Base-by-base conservation (phyloP, 2,329 filamentous ascomycete species). In the Xylariaceae sp. region DNA sequence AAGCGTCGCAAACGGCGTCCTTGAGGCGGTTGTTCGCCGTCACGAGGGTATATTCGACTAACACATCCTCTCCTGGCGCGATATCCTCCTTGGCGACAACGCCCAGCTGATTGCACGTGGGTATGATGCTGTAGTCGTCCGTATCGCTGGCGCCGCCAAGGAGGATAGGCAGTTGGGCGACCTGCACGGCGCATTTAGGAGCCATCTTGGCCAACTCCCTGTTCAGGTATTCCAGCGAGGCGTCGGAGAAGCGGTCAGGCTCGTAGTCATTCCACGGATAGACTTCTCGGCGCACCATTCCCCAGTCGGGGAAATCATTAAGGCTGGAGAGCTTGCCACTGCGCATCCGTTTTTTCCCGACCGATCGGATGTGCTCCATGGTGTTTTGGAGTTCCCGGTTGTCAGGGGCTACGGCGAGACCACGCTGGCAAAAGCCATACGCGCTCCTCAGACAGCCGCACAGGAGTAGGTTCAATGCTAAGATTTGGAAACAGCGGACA, bases 21-120 rank as follows among this genome's bases (percentile, higher is more conserved):
- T 95, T 90, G 9, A 94, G 80, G 32, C 90, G 85, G 68, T 94
- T 94, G 63, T 92, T 94, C 45, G 89, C 91, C 1, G 91, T 96
- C 41, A 99, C 75, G 6, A 96, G 80, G 6, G 91, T 94, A 57
- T 87, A 88, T 67, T 99, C 94, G 47, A 82, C 76, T 32, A 99
- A 79, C 1, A 96, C 84, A 4, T 80, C 76, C 68, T 95, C 88
- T 7, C 88, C 88, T 0, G 90, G 83, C 0, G 76, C 73, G 39
- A 97, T 88, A 61, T 95, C 86, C 60, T 88, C 81, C 63, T 84
- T 89, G 6, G 91, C 92, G 68, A 97, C 97, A 3, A 99, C 80
- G 3, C 94, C 94, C 0, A 99, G 80, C 70, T 99, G 94, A 57
- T 81, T 80, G 62, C 84, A 85, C 4, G 81, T 86, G 6, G 77